phyloP scores from a whole-genome alignment of 495 filamentous ascomycete species.

The Penicillium flavigenum region DNA sequence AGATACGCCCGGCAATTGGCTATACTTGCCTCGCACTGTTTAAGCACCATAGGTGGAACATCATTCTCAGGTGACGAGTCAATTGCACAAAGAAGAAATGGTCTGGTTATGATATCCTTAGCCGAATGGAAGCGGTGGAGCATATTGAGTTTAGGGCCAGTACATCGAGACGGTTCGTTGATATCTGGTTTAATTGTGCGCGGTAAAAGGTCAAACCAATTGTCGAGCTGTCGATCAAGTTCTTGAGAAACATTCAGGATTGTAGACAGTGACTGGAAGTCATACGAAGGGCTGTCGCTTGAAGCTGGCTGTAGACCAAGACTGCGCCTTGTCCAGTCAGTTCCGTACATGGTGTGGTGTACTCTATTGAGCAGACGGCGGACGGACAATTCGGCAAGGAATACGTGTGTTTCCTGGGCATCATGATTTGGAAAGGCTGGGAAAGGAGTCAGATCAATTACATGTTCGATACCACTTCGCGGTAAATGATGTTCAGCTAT shows the following conservation, averaged over 20 bases:
- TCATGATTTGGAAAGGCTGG: conserved; percentile 3
- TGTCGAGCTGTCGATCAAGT: conserved; percentile 6
- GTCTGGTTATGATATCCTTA: conserved; percentile 13
- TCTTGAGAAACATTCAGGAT: conserved; percentile 10
- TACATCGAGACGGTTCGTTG: background rate
- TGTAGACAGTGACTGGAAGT: conserved; percentile 7
- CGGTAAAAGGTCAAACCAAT: conserved; percentile 8
- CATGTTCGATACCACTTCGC: conserved; percentile 13
- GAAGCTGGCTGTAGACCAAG: conserved; percentile 8
- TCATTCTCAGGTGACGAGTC: conserved; percentile 6
- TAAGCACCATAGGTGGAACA: conserved; percentile 4
- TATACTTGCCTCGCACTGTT: conserved; percentile 8
- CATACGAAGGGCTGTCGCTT: conserved; percentile 5
- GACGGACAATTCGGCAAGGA: conserved; percentile 11
- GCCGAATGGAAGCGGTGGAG: conserved; percentile 8
- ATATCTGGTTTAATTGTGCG: conserved; percentile 10
- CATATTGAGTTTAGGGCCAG: conserved; percentile 1
- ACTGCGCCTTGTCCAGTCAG: conserved; percentile 8
- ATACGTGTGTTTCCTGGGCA: conserved; percentile 4
- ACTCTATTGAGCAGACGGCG: conserved; percentile 12
- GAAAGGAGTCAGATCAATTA: conserved; percentile 8
- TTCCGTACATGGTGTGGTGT: conserved; percentile 11
- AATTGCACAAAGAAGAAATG: conserved; percentile 12
- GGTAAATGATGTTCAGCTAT: conserved; percentile 14
- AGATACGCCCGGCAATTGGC: conserved; percentile 4